Base-by-base conservation (phyloP, 495 filamentous ascomycete species). In the Talaromyces liani region DNA sequence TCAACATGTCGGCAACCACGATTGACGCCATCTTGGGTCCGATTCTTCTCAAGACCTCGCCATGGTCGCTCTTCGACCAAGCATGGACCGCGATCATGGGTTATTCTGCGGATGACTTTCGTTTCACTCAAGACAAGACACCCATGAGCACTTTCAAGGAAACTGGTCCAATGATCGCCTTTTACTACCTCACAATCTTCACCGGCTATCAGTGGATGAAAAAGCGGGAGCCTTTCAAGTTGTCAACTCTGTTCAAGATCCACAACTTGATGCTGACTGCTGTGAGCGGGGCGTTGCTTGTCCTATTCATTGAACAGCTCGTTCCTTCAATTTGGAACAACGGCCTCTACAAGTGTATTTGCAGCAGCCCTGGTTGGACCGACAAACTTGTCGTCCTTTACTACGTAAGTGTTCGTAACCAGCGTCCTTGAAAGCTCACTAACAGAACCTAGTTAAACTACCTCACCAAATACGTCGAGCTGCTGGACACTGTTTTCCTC, bases 1-100 rank as follows among this genome's bases (percentile, higher is more conserved):
- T 18, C 45, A 49, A 9, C 39, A 62, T 62, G 60, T 62, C 60
- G 27, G 47, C 41, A 27, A 31, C 12, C 18, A 34, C 45, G 20
- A 33, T 62, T 18, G 60, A 54, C 16, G 22, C 60, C 9, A 29
- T 54, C 14, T 20, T 47, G 6, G 45, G 24, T 10, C 47, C 60
- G 6, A 20, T 22, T 45, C 24, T 62, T 9, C 27, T 36, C 16
- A 54, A 31, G 25, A 34, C 47, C 8, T 62, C 60, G 22, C 74
- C 93, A 71, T 94, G 91, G 91, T 90, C 91, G 65, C 82, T 91
- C 73, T 94, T 93, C 81, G 85, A 82, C 75, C 84, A 87, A 72
- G 82, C 77, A 68, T 93, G 85, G 76, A 82, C 83, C 67, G 69
- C 72, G n/a, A 79, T 87, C 61, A 80, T 75, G 34, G 90, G 90